Base-by-base conservation (phyloP, 2,329 filamentous ascomycete species). In the Coleophoma crateriformis region DNA sequence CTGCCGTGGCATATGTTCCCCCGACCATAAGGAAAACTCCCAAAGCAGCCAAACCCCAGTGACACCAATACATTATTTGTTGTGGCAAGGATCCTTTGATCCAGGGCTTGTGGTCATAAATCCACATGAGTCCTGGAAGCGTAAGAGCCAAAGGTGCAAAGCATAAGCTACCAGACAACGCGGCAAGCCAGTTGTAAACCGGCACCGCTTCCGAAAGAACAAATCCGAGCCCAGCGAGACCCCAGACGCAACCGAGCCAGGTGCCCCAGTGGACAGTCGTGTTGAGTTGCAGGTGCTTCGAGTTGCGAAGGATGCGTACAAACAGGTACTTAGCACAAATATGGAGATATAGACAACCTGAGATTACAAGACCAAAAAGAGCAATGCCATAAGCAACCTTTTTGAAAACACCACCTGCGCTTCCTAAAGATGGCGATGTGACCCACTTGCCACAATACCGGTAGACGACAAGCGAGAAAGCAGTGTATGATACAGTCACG, bases 401-500 rank as follows among this genome's bases (percentile, higher is more conserved):
- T 67, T 85, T 84, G 55, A 85, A 68, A 0, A 71, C 74, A 4
- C 70, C 68, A 10, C 82, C 81, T 0, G 82, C 82, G 35, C 74
- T 80, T 8, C 81, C 81, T 0, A 85, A 72, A 1, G 80, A 79
- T 0, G 82, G 82, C 3, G 74, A 78, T 0, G 81, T 78, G 4
- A 85, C 79, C 75, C 77, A 85, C 52, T 77, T 68, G 3, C 82
- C 82, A 55, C 79, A 82, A 68, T 72, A 84, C 41, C 71, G 69
- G 65, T 85, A 85, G 19, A 56, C 54, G 5, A 56, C 54, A 13
- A 84, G 68, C 38, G 72, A 74, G 60, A 84, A 81, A 32, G 74
- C 72, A 11, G 83, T 68, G 58, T 85, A 85, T 0, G 75, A 74
- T 0, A 73, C 70, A 0, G 75, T 77, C 4, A 82, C 78, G 46